Base-by-base conservation (phyloP, 371 early-diverging fungal species). In the Rhizopus stolonifer region DNA sequence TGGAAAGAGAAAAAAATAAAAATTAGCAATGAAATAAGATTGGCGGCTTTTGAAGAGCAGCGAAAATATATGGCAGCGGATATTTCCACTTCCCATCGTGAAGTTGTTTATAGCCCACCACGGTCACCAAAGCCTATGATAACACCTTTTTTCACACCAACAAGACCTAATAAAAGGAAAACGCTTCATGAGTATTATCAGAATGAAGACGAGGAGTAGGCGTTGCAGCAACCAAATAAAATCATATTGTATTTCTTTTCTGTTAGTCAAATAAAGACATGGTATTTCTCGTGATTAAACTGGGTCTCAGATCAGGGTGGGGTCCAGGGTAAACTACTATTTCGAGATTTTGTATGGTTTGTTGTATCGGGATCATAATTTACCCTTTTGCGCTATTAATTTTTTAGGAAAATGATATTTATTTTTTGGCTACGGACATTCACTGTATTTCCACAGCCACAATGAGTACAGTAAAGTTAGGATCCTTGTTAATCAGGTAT, bases 391-490 rank as follows among this genome's bases (percentile, higher is more conserved):
- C n/a, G n/a, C n/a, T n/a, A n/a, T n/a, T n/a, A n/a, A n/a, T n/a
- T n/a, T n/a, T n/a, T n/a, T n/a, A n/a, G n/a, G n/a, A n/a, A n/a
- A n/a, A n/a, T n/a, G n/a, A n/a, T n/a, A n/a, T 32, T 45, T 7
- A 14, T 54, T 40, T 32, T 47, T 39, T 19, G 31, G 13, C n/a
- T n/a, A n/a, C n/a, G n/a, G n/a, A n/a, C n/a, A n/a, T n/a, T n/a
- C n/a, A n/a, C n/a, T n/a, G n/a, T 42, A 14, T 49, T 32, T 26
- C 8, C 18, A 21, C 9, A 31, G 8, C 15, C 11, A 22, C 31
- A 11, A 84, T 83, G 83, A 81, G 82, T 58, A 70, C 85, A 2
- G 50, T 81, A 31, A 85, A 83, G 48, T 77, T 90, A 14, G 89
- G 82, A 23, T 79, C 79, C 14, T 69, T 88, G 34, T 72, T 88